phyloP scores from a whole-genome alignment of 306 rosid species.

The Erythrophleum fordii region DNA sequence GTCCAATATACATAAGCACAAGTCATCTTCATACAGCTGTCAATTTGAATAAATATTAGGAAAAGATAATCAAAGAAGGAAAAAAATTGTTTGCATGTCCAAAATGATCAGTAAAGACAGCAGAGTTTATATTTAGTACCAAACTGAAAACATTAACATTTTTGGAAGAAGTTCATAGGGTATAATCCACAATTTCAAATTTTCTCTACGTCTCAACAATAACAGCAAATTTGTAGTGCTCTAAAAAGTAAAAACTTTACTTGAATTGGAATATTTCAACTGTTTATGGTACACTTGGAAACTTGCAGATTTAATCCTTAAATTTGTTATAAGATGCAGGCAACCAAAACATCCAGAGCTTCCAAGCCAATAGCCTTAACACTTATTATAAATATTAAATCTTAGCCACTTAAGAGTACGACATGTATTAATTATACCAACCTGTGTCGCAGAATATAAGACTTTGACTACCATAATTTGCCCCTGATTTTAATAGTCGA shows the following conservation, averaged over 20 bases:
- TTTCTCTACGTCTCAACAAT: not conserved
- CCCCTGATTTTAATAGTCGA: not conserved
- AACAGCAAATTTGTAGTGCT: constrained; percentile 4
- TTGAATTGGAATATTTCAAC: not conserved
- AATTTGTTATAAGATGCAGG: not conserved
- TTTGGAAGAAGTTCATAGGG: constrained; percentile 23
- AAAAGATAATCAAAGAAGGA: constrained; percentile 22
- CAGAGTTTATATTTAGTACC: not conserved
- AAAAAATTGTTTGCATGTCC: constrained; percentile 20
- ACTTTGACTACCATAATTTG: not conserved
- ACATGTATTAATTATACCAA: not conserved
- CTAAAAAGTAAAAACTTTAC: not conserved
- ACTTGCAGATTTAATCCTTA: constrained; percentile 20
- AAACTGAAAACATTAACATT: not conserved
- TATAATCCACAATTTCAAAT: constrained; percentile 25
- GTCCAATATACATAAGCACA: constrained; percentile 88
- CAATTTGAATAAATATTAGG: constrained; percentile 40
- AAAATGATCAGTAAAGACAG: constrained; percentile 2
- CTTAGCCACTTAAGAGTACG: not conserved
- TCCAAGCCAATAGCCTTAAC: constrained; percentile 7
- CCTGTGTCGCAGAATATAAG: not conserved
- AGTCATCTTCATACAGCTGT: constrained; percentile 92
- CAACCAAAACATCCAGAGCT: not conserved
- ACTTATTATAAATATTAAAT: not conserved
- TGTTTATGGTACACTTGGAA: not conserved